A percentile compares a stretch with the other conserved stretches of the same genome.
Evolutionary conservation across 495 filamentous ascomycete genomes (phyloP).

Genomic region (Aspergillus carlsbadensis): DNA sequence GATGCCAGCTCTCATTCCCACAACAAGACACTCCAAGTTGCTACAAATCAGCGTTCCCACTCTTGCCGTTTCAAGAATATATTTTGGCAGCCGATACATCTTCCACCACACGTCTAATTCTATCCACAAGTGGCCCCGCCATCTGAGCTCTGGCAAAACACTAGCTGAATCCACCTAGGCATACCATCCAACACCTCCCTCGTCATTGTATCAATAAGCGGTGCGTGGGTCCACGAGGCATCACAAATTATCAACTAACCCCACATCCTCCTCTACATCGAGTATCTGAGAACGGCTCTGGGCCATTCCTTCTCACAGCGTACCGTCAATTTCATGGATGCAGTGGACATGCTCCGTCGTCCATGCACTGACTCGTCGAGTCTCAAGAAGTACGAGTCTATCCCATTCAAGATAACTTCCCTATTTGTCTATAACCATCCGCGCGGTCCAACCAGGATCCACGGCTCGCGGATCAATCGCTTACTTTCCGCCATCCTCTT

Average conservation of each 20-base stretch:
- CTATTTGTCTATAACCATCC: neutral
- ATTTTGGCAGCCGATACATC: neutral
- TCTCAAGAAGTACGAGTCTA: too few species aligned
- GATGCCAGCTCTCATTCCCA: neutral
- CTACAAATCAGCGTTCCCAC: conserved; percentile 1
- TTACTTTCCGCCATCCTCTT: neutral
- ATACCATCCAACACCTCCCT: neutral
- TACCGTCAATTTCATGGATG: neutral
- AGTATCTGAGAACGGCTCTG: conserved; percentile 17
- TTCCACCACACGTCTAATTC: too few species aligned
- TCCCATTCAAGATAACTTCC: neutral
- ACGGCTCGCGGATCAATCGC: neutral
- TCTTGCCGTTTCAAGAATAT: neutral
- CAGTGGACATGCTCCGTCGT: too few species aligned
- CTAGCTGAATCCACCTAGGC: conserved; percentile 15
- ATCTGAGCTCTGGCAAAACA: conserved; percentile 15
- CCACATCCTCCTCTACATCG: conserved; percentile 13
- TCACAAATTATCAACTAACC: conserved; percentile 14
- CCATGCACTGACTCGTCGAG: too few species aligned
- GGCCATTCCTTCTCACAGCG: neutral
- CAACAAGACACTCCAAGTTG: neutral
- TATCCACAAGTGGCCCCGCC: neutral
- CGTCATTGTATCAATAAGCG: neutral
- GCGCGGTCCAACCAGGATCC: neutral
- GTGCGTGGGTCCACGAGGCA: conserved; percentile 13